A percentile compares a stretch with the other conserved stretches of the same genome.
Conservation (phyloP, 2,329 filamentous ascomycete species). For the Gliomastix tumulicola region DNA sequence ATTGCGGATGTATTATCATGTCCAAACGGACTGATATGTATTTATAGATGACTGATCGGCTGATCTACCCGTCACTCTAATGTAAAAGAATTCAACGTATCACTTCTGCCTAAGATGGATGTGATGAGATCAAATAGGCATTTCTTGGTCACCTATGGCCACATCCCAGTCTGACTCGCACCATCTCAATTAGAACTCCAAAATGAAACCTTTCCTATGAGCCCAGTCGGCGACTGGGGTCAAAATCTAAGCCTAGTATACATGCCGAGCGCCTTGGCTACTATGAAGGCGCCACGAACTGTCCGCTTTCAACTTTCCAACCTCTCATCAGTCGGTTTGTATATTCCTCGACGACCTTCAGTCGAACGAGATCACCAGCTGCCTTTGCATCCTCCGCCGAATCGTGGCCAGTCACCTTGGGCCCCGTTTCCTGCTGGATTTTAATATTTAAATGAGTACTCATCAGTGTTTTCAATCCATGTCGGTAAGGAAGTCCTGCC, state of each 20-base stretch:
- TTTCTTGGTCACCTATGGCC: neutral
- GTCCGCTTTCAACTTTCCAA: slow-evolving; percentile 53
- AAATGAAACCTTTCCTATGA: neutral
- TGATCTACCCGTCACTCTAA: too few relatives aligned
- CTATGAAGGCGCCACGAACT: slow-evolving; percentile 37
- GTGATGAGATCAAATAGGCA: too few relatives aligned
- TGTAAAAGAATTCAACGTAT: too few relatives aligned
- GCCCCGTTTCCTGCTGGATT: slow-evolving; percentile 65
- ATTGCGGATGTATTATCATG: slow-evolving; percentile 12
- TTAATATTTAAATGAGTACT: slow-evolving; percentile 61
- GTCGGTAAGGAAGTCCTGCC: slow-evolving; percentile 67
- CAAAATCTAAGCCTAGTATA: too few relatives aligned
- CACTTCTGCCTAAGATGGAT: too few relatives aligned
- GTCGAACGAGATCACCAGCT: slow-evolving; percentile 76
- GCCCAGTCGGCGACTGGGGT: too few relatives aligned
- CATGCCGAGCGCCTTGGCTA: too few relatives aligned
- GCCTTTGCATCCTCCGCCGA: slow-evolving; percentile 86
- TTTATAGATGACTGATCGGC: slow-evolving; percentile 23
- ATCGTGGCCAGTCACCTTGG: slow-evolving; percentile 65
- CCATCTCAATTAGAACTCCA: too few relatives aligned
- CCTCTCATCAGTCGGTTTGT: slow-evolving; percentile 56
- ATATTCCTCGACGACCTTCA: slow-evolving; percentile 67
- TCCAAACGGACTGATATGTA: slow-evolving; percentile 24
- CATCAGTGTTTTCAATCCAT: slow-evolving; percentile 70
- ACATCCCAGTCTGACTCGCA: too few relatives aligned